Base-by-base conservation (phyloP, 805 yeast genomes). In the Cyberlindnera americana region DNA sequence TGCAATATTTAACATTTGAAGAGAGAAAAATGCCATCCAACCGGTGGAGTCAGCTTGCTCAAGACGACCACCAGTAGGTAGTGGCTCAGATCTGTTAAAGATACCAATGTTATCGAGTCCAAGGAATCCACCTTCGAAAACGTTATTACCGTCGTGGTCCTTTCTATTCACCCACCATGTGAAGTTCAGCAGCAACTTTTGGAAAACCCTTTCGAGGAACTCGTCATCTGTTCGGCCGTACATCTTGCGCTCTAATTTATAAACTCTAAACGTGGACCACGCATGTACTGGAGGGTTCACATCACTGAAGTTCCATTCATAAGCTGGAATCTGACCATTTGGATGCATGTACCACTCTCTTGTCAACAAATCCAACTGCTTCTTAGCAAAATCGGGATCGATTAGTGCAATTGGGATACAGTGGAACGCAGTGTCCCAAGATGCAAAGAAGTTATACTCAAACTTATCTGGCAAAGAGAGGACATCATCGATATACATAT, bases 271-370 rank as follows among this genome's bases (percentile, higher is more conserved):
- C 12, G 90, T 81, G 1, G 96, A 82, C 96, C 96, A 89, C 0
- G 96, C 96, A 60, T 90, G 96, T 25, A 89, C 97, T 0, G 97
- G 97, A 1, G 97, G 97, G 59, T 89, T 89, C n/a, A 90, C 95
- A 61, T 89, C 97, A 46, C 84, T 70, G 56, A 89, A 89, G 60
- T 90, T 89, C 97, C 97, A 89, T 64, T 89, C 97, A 61, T 89
- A 89, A 12, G 96, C 96, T 0, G 97, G 96, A 48, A 88, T 78
- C 63, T 90, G 96, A n/a, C 97, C 97, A 60, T 89, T 89, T 33
- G 96, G 96, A 59, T 91, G 96, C 95, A 88, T 87, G 59, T 89
- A 89, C 96, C 96, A 89, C 64, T 89, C 97, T 57, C 96, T 74
- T 22, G 95, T 83, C 59, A 89, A 67, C 41, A 89, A 67, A 59